These are phyloP conservation scores for Alternaria sp. DNA, from an alignment of 2,329 filamentous ascomycete genomes.

Conservation along the genomic window DNA sequence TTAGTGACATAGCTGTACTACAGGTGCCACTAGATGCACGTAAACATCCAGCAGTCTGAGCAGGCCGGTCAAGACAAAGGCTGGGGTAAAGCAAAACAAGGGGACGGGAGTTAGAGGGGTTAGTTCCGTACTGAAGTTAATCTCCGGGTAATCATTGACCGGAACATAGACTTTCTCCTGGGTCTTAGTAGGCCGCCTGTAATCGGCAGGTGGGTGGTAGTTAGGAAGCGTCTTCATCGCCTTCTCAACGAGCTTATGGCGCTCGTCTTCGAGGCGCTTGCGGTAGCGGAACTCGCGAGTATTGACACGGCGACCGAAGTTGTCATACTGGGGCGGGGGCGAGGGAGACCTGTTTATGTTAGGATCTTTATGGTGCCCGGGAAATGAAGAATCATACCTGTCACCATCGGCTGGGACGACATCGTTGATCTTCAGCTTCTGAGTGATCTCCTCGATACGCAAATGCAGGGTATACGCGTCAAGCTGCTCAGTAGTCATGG, in stretches of 20 bases:
- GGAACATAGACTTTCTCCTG: constrained; percentile 99
- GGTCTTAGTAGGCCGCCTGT: constrained; percentile 98
- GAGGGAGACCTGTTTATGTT: constrained; percentile 78
- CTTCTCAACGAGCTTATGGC: constrained; percentile 98
- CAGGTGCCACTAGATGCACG: constrained; percentile 45
- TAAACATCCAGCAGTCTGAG: constrained; percentile 44
- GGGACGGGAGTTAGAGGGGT: constrained; percentile 74
- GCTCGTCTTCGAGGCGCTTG: constrained; percentile 97
- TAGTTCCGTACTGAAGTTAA: constrained; percentile 99
- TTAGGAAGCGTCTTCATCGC: constrained; percentile 99
- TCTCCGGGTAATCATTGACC: constrained; percentile 99
- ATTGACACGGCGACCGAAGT: constrained; percentile 99
- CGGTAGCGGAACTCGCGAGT: constrained; percentile 98
- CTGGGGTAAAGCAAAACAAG: constrained; percentile 55
- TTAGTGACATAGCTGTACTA: constrained; percentile 54
- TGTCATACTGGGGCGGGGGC: constrained; percentile 96
- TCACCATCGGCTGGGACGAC: constrained; percentile 97
- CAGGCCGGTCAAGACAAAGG: constrained; percentile 57
- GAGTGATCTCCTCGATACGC: constrained; percentile 98
- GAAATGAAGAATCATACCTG: constrained; percentile 68
- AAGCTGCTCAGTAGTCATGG: constrained; percentile 98
- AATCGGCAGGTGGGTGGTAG: constrained; percentile 98
- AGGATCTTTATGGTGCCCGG: constrained; percentile 3
- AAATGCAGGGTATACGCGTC: constrained; percentile 96
- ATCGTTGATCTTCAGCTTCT: constrained; percentile 99